Percentiles rank a stretch among this genome's conserved stretches.
Conservation (phyloP, 805 yeast genomes). For the Kluyveromyces aestuarii region DNA sequence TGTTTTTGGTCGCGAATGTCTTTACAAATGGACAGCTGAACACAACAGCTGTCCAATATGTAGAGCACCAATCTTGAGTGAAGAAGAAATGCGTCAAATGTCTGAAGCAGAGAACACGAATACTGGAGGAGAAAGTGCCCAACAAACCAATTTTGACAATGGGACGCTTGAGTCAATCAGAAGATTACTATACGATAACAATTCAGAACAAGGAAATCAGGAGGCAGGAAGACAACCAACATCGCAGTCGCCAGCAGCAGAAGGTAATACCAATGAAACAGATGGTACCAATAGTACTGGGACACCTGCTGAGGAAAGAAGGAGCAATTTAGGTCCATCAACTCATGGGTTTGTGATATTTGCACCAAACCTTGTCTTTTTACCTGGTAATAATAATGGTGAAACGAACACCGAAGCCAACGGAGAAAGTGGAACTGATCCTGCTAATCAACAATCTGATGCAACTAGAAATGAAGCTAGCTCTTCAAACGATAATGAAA, state of each 20-base stretch:
- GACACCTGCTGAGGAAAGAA: slow-evolving; percentile 7
- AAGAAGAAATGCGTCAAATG: slow-evolving; percentile 9
- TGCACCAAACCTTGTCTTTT: slow-evolving; percentile 11
- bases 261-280: slow-evolving; percentile 5
- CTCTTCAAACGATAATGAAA: neutral
- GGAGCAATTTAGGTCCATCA: slow-evolving; percentile 5
- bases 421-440: neutral
- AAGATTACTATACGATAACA: slow-evolving; percentile 14
- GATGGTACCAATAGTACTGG: slow-evolving; percentile 1
- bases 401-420: neutral
- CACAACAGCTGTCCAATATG: slow-evolving; percentile 83
- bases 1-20: slow-evolving; percentile 77
- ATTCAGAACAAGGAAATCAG: neutral
- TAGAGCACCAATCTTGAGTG: slow-evolving; percentile 44
- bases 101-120: slow-evolving; percentile 3
- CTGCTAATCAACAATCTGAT: neutral
- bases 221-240: neutral
- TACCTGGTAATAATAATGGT: slow-evolving; percentile 8
- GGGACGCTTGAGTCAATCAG: slow-evolving; percentile 17
- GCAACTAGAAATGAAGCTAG: neutral
- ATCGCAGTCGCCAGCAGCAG: slow-evolving; percentile 2
- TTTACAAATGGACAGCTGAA: slow-evolving; percentile 70
- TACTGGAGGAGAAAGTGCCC: slow-evolving; percentile 13
- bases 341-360: neutral
- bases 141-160: slow-evolving; percentile 11